Percentiles rank a stretch among this genome's conserved stretches.
Evolutionary conservation across 208 protist genomes (phyloP).

Genomic region (Leishmania braziliensis): DNA sequence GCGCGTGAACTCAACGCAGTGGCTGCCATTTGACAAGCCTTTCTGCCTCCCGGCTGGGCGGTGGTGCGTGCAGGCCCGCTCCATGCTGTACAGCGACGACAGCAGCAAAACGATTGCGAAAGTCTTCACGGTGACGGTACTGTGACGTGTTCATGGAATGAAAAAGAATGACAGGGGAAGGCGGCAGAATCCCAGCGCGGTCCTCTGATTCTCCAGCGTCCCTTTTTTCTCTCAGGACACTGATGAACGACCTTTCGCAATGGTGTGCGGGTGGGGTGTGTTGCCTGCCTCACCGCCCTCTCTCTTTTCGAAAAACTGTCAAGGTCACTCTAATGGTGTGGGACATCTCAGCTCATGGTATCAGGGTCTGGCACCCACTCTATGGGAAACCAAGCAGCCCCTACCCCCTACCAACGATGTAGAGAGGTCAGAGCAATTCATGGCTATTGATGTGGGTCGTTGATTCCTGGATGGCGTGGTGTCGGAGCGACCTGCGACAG

Average conservation of each 20-base stretch:
- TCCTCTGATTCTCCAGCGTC: neutral
- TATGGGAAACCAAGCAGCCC: too few species aligned
- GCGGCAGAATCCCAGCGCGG: neutral
- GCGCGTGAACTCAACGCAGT: constrained; percentile 54
- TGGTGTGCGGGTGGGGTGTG: neutral
- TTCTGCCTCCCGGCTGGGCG: constrained; percentile 72
- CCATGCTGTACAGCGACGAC: constrained; percentile 34
- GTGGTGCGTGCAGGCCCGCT: constrained; percentile 79
- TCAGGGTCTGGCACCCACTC: too few species aligned
- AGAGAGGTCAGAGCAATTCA: neutral
- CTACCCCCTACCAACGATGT: too few species aligned
- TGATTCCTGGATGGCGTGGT: too few species aligned
- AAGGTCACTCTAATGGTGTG: neutral
- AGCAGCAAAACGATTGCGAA: constrained; percentile 45
- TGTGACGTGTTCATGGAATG: neutral
- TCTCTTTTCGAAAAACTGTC: neutral
- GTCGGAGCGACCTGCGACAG: too few species aligned
- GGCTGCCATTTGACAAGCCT: constrained; percentile 44
- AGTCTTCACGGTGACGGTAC: constrained; percentile 74
- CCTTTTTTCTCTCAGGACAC: neutral
- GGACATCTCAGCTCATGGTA: too few species aligned
- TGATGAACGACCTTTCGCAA: neutral
- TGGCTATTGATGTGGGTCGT: neutral
- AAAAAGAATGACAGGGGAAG: neutral
- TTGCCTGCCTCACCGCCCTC: neutral